Conservation (phyloP, 2,329 filamentous ascomycete species). For the Ceratocystis papillata region DNA sequence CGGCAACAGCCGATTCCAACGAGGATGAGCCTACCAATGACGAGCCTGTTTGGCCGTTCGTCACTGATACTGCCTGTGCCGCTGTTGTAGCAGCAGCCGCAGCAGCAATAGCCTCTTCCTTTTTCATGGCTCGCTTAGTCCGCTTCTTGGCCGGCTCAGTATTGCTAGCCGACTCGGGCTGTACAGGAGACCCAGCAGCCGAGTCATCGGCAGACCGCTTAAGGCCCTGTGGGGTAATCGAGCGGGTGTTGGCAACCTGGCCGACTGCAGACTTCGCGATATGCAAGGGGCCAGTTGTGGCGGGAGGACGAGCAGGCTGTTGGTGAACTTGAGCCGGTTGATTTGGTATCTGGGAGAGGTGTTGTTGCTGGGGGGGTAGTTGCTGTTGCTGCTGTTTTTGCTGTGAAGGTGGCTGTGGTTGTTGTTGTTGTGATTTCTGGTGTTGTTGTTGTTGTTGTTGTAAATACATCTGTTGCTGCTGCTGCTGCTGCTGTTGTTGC, state of each 20-base stretch:
- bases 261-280: background rate
- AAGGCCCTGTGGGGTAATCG: conserved; percentile 26
- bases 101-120: conserved; percentile 32
- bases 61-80: background rate
- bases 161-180: conserved; percentile 22
- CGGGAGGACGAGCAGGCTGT: conserved; percentile 6
- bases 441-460: conserved; percentile 21
- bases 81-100: background rate
- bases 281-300: background rate
- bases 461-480: conserved; percentile 28
- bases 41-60: background rate
- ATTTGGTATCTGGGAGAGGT: background rate
- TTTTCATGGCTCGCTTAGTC: conserved; percentile 33
- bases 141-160: conserved; percentile 33
- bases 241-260: conserved; percentile 25
- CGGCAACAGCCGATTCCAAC: background rate
- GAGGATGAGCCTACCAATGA: background rate
- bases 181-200: conserved; percentile 24
- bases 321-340: conserved; percentile 22
- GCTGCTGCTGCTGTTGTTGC: conserved; percentile 29
- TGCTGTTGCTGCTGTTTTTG: background rate
- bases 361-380: background rate
- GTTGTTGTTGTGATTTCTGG: conserved; percentile 18
- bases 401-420: background rate
- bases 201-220: conserved; percentile 27